phyloP scores from a whole-genome alignment of 1,139 yeast genomes.

The Suhomyces yuchorum region DNA sequence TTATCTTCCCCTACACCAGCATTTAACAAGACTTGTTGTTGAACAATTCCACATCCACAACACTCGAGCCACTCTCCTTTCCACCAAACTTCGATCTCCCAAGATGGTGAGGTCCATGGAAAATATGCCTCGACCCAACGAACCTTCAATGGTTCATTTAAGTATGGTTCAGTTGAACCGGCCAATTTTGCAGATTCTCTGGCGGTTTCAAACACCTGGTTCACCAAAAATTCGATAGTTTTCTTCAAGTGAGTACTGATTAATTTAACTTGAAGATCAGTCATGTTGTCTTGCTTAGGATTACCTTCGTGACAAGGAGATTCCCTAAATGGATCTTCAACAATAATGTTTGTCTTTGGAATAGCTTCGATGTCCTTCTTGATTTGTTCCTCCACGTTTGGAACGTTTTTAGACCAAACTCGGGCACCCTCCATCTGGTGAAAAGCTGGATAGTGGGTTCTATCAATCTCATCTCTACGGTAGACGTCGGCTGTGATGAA shows the following conservation, averaged over 20 bases:
- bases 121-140: conserved; percentile 96
- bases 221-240: conserved; percentile 79
- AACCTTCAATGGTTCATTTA: conserved; percentile 76
- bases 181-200: conserved; percentile 65
- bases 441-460: conserved; percentile 95
- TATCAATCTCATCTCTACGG: conserved; percentile 91
- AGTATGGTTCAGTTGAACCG: conserved; percentile 62
- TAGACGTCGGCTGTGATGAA: conserved; percentile 95
- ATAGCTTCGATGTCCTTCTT: conserved; percentile 61
- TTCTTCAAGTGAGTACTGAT: conserved; percentile 79
- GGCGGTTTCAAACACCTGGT: conserved; percentile 80
- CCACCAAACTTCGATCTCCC: conserved; percentile 99
- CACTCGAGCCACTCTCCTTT: conserved; percentile 97
- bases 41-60: conserved; percentile 94
- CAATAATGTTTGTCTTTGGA: conserved; percentile 69
- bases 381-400: conserved; percentile 46
- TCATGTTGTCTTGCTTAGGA: conserved; percentile 81
- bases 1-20: conserved; percentile 69
- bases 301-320: conserved; percentile 52
- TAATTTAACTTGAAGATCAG: conserved; percentile 64
- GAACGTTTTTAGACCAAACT: conserved; percentile 63
- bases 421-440: conserved; percentile 98
- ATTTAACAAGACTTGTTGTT: conserved; percentile 71
- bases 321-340: conserved; percentile 65
- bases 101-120: conserved; percentile 98